Conservation (phyloP, 805 yeast species). For the Wickerhamiella musiphila region DNA sequence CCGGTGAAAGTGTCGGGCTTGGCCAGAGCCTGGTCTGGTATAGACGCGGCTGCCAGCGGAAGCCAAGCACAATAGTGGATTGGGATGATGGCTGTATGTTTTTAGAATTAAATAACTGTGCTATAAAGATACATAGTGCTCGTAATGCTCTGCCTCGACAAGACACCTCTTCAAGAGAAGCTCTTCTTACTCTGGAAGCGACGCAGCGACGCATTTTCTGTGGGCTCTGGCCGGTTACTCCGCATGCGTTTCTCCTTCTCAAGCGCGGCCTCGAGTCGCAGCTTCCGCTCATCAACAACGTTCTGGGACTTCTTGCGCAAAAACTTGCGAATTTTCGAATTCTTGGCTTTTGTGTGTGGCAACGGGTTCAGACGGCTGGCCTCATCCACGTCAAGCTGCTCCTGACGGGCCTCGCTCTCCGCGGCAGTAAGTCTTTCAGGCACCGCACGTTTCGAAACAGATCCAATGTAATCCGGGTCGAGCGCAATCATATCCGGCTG, state of each 20-base stretch:
- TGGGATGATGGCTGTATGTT: too few species aligned
- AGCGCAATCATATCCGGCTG: conserved; percentile 83
- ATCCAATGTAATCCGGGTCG: conserved; percentile 78
- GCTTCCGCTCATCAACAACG: conserved; percentile 69
- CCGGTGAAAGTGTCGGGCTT: conserved; percentile 58
- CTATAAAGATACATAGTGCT: too few species aligned
- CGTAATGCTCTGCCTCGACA: too few species aligned
- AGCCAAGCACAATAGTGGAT: not conserved
- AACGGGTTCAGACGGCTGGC: conserved; percentile 39
- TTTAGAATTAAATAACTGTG: too few species aligned
- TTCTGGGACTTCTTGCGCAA: conserved; percentile 71
- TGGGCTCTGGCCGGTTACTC: too few species aligned
- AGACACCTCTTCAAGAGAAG: too few species aligned
- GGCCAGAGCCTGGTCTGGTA: conserved; percentile 27
- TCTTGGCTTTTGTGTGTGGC: conserved; percentile 60
- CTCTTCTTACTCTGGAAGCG: too few species aligned
- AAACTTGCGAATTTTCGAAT: conserved; percentile 66
- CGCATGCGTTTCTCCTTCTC: conserved; percentile 42
- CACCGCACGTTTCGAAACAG: conserved; percentile 55
- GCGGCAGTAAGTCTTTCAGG: conserved; percentile 43
- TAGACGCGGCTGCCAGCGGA: not conserved
- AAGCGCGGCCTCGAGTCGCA: conserved; percentile 58
- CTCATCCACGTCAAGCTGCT: conserved; percentile 28
- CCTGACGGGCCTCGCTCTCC: conserved; percentile 23
- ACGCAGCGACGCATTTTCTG: too few species aligned